Conservation (phyloP, 441 rosid genomes). For the Omphalea diandra region DNA sequence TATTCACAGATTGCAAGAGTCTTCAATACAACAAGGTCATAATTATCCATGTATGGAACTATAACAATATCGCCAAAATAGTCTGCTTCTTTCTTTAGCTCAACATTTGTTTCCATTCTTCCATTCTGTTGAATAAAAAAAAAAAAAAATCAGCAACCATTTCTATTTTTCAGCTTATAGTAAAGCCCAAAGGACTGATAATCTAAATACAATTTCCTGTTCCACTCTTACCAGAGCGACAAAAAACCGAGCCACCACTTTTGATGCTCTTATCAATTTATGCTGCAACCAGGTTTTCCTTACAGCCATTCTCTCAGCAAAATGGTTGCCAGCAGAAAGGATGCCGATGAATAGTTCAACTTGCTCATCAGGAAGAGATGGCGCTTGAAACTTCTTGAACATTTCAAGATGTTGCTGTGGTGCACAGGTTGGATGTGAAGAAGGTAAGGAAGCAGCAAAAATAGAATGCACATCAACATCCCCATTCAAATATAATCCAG, state of each 20-base stretch:
- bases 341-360: constrained; percentile 82
- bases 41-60: constrained; percentile 85
- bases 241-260: constrained; percentile 82
- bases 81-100: constrained; percentile 81
- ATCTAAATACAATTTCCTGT: not conserved
- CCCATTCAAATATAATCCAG: constrained; percentile 75
- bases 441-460: constrained; percentile 77
- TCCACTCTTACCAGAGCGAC: constrained; percentile 68
- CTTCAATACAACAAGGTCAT: constrained; percentile 84
- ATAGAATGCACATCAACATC: constrained; percentile 75
- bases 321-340: constrained; percentile 94
- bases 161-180: constrained; percentile 13
- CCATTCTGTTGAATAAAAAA: constrained; percentile 44
- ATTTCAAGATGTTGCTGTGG: constrained; percentile 82
- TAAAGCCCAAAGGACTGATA: not conserved
- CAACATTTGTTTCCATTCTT: constrained; percentile 70
- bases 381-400: constrained; percentile 81
- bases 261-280: constrained; percentile 63
- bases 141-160: not conserved
- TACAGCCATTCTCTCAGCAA: constrained; percentile 93
- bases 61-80: constrained; percentile 78
- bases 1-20: constrained; percentile 90
- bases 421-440: constrained; percentile 72
- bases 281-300: constrained; percentile 98
- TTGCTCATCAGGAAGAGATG: constrained; percentile 49